Evolutionary conservation across 192 early-diverging fungal species (phyloP), one percentile per base, ranked within the genome.

Genomic region (Rhizophagus prolifer): DNA sequence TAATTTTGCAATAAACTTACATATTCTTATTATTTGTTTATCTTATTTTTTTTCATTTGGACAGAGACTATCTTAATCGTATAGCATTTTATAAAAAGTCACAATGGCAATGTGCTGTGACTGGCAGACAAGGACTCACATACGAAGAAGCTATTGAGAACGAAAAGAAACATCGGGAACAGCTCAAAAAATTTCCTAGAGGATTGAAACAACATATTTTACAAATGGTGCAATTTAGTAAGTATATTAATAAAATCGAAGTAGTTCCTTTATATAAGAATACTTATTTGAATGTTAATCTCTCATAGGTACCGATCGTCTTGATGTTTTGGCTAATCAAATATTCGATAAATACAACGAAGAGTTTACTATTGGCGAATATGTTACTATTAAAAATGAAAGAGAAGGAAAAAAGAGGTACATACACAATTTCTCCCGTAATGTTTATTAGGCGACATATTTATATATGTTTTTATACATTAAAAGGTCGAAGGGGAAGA

Each of bases 81-180:
- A 84, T 88, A 58, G 76, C 81, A 31, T 83, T 94, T 16, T 95
- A 95, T 76, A 85, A 87, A 28, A 89, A 90, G 70, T 86, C 85
- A 50, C 80, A 88, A 28, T 98, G 95, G 91, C 86, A 92, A 72
- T 96, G 95, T 82, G 86, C 88, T 60, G 83, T 84, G 7, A 93
- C 94, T 2, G 93, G 95, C 1, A 92, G 90, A 76, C 80, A 82
- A 26, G 82, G 88, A 58, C 81, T 98, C 65, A 95, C 92, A 0
- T 98, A 91, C 74, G 87, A 90, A 73, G 89, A 95, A 75, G 96
- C 96, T 0, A 80, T 92, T 25, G 80, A 90, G 47, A 92, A 89
- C 16, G 96, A 98, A 77, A 82, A 86, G 12, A 86, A 88, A 14
- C 90, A 90, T 60, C 84, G 85, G 62, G 86, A 89, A 19, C 80